Conservation (phyloP, 2,329 filamentous ascomycete genomes). For the Colletotrichum sp. region DNA sequence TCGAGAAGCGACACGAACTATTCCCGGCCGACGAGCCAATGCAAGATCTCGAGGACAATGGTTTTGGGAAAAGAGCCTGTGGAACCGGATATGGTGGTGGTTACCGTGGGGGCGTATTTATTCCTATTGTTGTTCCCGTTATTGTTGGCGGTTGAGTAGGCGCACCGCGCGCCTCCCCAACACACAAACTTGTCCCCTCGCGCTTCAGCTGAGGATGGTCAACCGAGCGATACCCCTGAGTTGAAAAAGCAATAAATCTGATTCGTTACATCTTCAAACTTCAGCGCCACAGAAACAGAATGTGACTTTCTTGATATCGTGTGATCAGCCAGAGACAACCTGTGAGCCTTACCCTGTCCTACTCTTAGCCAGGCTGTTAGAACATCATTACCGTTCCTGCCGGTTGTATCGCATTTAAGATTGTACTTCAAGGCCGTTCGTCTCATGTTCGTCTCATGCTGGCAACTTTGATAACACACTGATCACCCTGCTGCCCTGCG, state of each 20-base stretch:
- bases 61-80: background rate
- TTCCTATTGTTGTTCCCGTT: background rate
- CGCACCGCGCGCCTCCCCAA: background rate
- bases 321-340: background rate
- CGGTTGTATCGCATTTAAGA: background rate
- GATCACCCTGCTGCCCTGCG: background rate
- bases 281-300: background rate
- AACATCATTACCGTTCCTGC: background rate
- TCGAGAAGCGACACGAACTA: background rate
- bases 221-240: background rate
- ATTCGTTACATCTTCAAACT: background rate
- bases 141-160: background rate
- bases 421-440: background rate
- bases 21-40: background rate
- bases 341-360: fast-evolving
- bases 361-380: background rate
- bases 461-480: background rate
- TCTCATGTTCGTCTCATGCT: background rate
- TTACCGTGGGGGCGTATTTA: background rate
- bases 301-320: background rate
- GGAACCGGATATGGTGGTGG: background rate
- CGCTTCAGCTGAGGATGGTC: background rate
- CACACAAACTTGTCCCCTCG: background rate
- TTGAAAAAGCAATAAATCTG: background rate
- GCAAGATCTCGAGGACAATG: background rate